Percentiles rank a stretch among this genome's conserved stretches.
phyloP scores from a whole-genome alignment of 2,329 filamentous ascomycete species.

The Verticillium nubilum region DNA sequence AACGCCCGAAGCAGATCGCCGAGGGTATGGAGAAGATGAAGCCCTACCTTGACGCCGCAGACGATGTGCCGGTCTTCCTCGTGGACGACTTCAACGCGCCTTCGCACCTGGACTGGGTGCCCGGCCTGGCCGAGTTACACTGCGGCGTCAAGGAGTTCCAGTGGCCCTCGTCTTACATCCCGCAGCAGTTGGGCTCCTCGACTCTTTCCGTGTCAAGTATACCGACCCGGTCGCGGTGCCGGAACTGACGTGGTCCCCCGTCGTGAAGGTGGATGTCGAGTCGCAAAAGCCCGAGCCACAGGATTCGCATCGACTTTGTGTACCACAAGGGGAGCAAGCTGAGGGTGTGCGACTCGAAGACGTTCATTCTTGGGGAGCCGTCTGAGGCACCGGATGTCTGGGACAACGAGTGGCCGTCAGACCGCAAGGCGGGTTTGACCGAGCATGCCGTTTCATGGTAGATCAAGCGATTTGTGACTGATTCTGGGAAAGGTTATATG shows the following conservation, averaged over 20 bases:
- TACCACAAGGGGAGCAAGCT: conserved; percentile 28
- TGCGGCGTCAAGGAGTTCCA: conserved; percentile 25
- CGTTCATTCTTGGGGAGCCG: conserved; percentile 25
- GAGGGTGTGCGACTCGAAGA: conserved; percentile 20
- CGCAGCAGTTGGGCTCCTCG: conserved; percentile 28
- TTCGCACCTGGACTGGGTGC: conserved; percentile 34
- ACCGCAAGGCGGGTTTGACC: conserved; percentile 18
- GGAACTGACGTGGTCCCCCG: conserved; percentile 33
- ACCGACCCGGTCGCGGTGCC: conserved; percentile 24
- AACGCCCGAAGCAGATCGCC: conserved; percentile 30
- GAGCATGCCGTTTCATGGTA: neutral
- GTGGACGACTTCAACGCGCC: conserved; percentile 37
- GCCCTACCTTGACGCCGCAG: conserved; percentile 20
- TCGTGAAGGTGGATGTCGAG: conserved; percentile 23
- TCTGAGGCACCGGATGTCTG: conserved; percentile 23
- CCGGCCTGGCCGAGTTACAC: conserved; percentile 23
- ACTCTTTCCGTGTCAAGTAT: conserved; percentile 30
- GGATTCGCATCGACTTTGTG: conserved; percentile 36
- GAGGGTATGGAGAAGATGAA: conserved; percentile 26
- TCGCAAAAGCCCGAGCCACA: conserved; percentile 24
- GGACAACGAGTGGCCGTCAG: conserved; percentile 35
- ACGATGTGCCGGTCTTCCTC: conserved; percentile 27
- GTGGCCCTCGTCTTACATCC: conserved; percentile 32
- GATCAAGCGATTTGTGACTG: neutral
- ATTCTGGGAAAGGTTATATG: neutral